phyloP scores from a whole-genome alignment of 2,329 filamentous ascomycete species.

The Aspergillus floridensis region DNA sequence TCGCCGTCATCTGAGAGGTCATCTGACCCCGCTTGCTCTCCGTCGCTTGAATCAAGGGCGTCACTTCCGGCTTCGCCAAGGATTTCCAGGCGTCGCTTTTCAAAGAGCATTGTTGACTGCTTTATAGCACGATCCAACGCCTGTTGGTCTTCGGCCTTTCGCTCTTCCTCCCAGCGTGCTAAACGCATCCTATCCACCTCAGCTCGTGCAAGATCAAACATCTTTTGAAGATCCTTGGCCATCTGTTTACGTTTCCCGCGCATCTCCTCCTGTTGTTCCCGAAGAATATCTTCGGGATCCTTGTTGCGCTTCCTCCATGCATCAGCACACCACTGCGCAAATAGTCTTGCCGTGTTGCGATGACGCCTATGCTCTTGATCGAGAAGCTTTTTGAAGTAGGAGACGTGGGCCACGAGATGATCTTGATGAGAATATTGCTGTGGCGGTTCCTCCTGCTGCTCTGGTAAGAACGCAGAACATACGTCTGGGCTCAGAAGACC shows the following conservation, averaged over 20 bases:
- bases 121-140: conserved; percentile 53
- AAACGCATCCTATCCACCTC: conserved; percentile 58
- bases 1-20: conserved; percentile 55
- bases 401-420: conserved; percentile 74
- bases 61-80: conserved; percentile 61
- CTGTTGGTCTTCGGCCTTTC: conserved; percentile 51
- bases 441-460: conserved; percentile 69
- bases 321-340: conserved; percentile 59
- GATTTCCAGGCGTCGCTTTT: conserved; percentile 45
- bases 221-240: conserved; percentile 60
- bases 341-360: conserved; percentile 69
- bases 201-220: conserved; percentile 58
- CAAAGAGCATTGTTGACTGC: conserved; percentile 51
- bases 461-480: conserved; percentile 71
- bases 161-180: conserved; percentile 59
- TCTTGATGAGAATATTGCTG: conserved; percentile 84
- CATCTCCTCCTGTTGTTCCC: conserved; percentile 69
- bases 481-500: conserved; percentile 68
- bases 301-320: conserved; percentile 44
- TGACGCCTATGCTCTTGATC: conserved; percentile 76
- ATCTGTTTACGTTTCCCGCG: conserved; percentile 70
- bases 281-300: conserved; percentile 70
- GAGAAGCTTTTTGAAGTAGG: conserved; percentile 78
- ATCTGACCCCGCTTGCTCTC: conserved; percentile 29
- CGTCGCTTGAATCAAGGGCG: conserved; percentile 67